Base-by-base conservation (phyloP, 345 rosid genomes). In the Populus euphratica region DNA sequence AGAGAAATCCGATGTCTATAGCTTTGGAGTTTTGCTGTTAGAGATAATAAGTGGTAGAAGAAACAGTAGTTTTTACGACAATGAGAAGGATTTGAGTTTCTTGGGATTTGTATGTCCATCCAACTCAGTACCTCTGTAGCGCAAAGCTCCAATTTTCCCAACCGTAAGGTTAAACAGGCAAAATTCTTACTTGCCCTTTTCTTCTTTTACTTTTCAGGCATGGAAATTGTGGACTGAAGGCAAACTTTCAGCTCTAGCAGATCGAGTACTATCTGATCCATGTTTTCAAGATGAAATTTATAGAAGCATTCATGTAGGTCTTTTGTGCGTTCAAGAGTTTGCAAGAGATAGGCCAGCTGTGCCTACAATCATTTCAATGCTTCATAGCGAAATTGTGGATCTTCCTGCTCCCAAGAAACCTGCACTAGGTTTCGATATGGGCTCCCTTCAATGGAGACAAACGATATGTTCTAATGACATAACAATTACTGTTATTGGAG, bases 141-240 rank as follows among this genome's bases (percentile, higher is more conserved):
- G 16, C 16, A 47, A 14, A 47, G 52, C 52, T 47, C 17, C 5
- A 47, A 47, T 47, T 47, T 47, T 14, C 52, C 17, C 12, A 2
- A 12, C 18, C 8, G 17, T 11, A 65, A 65, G 8, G 2, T 16
- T 65, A 5, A 65, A 16, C 7, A 0, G 5, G 38, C 33, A 31
- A 5, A 4, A 16, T 65, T 11, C 38, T 25, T 44, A 9, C 0
- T 27, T 10, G 38, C 9, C 3, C 54, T 20, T 6, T 61, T 17
- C n/a, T 62, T 2, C 33, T 72, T 31, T 73, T 18, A 23, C 50
- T 2, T 59, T 77, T 10, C 59, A 78, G 81, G 76, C 77, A 31
- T 78, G 81, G 77, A 72, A 67, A 35, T 31, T 66, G 25, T 78
- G 81, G 81, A 50, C 5, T 18, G 75, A 73, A 67, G 72, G 73